Evolutionary conservation across 2,329 filamentous ascomycete genomes (phyloP), one percentile per base, ranked within the genome.

Genomic region (Ciborinia camelliae): DNA sequence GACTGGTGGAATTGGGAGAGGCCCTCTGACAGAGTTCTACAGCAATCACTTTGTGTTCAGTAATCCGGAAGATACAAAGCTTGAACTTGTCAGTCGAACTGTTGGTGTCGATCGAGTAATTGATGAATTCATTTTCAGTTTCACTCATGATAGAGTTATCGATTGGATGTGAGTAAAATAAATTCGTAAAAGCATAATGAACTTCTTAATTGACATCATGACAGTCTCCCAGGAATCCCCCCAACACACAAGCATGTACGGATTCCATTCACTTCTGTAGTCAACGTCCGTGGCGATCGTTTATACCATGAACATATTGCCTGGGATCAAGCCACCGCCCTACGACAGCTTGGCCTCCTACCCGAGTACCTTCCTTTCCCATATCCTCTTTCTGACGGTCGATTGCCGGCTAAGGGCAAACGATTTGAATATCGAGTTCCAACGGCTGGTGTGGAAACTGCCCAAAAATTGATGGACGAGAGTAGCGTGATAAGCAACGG

Each of bases 11-110:
- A 82, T 92, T 41, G 90, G 90, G 0, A 82, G 90, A 23, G 77
- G 79, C 2, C 77, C 78, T 1, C 77, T 93, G 10, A 85, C 87
- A 0, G 77, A 79, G 6, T 94, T 93, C 71, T 93, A 93, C 75
- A 81, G 81, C 0, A 73, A 91, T 67, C 85, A 92, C 71, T 93
- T 94, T 77, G 87, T 93, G 70, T 90, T 88, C 73, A 85, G 81
- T 65, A 94, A 93, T 68, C 85, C 90, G 0, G 80, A 79, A 0
- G 89, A 92, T 68, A 86, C 87, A 0, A 78, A 79, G 4, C 78
- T 93, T 2, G 86, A 91, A 71, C 82, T 92, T 0, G 81, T 92
- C 39, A 90, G 86, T 66, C 83, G 90, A 0, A 92, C 89, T 0
- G 78, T 92, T 0, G 90, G 90, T 0, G 82, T 88, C 0, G 89